phyloP scores from a whole-genome alignment of 2,329 filamentous ascomycete species.

The Alternaria arbusti region DNA sequence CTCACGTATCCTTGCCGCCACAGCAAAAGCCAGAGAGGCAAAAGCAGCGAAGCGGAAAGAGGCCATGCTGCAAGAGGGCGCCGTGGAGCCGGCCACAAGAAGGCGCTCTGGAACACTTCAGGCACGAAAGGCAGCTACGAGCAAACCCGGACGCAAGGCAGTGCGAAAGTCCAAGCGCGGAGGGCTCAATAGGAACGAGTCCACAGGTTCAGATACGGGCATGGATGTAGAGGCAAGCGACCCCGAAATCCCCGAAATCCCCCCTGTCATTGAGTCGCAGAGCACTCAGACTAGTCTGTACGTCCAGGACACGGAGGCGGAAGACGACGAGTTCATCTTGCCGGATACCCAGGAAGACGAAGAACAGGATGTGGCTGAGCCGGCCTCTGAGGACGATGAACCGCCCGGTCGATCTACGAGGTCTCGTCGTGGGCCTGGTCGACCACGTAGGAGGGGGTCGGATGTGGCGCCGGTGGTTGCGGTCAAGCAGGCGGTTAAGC shows the following conservation, averaged over 20 bases:
- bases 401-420: not conserved
- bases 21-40: constrained; percentile 21
- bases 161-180: not conserved
- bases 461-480: constrained; percentile 3
- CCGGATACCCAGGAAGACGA: constrained; percentile 1
- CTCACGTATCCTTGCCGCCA: not conserved
- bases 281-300: constrained; percentile 2
- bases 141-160: not conserved
- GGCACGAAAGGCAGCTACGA: constrained; percentile 16
- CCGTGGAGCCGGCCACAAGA: not conserved
- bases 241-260: not conserved
- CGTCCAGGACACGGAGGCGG: constrained; percentile 18
- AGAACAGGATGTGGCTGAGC: not conserved
- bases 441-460: not conserved
- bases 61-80: constrained; percentile 7
- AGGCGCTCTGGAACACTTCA: not conserved
- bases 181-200: not conserved
- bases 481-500: not conserved
- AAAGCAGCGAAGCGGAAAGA: constrained; percentile 17
- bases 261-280: not conserved
- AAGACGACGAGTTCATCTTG: constrained; percentile 10
- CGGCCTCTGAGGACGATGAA: not conserved
- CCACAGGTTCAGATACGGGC: constrained; percentile 1
- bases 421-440: not conserved
- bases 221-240: not conserved